Base-by-base conservation (phyloP, 257 asterid genomes). In the Prunella vulgaris region DNA sequence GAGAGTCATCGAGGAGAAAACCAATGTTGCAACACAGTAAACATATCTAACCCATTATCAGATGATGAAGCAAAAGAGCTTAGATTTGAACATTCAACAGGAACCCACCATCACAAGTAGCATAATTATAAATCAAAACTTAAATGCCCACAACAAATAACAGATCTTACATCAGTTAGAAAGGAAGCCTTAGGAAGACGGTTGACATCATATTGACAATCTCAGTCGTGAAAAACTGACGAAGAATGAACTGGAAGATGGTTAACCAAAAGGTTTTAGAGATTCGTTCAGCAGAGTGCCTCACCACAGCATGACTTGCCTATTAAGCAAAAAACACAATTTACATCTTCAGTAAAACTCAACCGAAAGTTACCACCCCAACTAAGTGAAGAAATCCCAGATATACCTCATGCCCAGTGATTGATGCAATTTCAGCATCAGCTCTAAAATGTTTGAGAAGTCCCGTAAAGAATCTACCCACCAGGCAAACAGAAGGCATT, bases 261-360 rank as follows among this genome's bases (percentile, higher is more conserved):
- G 91, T 74, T 69, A 91, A 64, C 97, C 99, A 94, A 64, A 87
- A 68, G 74, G 85, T 91, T 54, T 94, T 94, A 4, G 99, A 89
- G 24, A 91, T 77, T 54, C 83, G 93, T 76, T 93, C 97, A 1
- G 96, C 97, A 13, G 82, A 70, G 77, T 90, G 97, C 69, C 97
- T 84, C 6, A 97, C 99, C 76, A 91, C 94, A 28, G 89, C 99
- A 86, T 94, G 99, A 33, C 88, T 87, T 65, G 91, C 93, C 99
- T 93, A 74, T 79, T 59, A 72, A 78, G 30, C 74, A 77, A 68
- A 71, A 13, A 42, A 40, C n/a, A n/a, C n/a, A 32, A 69, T 62
- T 30, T 28, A 54, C 33, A 56, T 54, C 46, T 49, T 40, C 60
- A 75, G 74, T 21, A 30, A 28, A 35, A 25, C 61, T 32, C n/a